These are phyloP conservation scores for Ceratonia siliqua DNA, from an alignment of 306 rosid genomes.

Conservation along the genomic window DNA sequence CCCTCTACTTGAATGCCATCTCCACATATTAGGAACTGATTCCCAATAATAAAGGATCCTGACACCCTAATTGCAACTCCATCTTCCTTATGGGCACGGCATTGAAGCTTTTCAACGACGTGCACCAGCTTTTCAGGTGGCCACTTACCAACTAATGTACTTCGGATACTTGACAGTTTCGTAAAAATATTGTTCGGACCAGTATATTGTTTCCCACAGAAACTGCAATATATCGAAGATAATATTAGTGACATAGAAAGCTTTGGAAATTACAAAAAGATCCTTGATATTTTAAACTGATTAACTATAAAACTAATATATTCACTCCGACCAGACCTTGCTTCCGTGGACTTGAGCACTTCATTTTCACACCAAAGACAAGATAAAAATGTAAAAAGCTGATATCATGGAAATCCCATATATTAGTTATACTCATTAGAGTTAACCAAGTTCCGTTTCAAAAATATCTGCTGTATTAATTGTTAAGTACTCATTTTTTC, in stretches of 20 bases:
- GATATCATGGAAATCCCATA: conserved; percentile 5
- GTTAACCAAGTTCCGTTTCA: background rate
- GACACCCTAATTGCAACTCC: conserved; percentile 91
- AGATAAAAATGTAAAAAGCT: background rate
- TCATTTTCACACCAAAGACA: background rate
- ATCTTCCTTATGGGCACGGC: conserved; percentile 73
- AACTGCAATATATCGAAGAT: conserved; percentile 46
- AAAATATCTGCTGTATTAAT: background rate
- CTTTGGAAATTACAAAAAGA: background rate
- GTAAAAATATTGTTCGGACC: conserved; percentile 66
- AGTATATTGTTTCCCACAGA: conserved; percentile 68
- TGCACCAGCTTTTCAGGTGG: conserved; percentile 92
- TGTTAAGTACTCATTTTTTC: background rate
- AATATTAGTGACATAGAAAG: conserved; percentile 1
- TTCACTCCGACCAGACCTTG: background rate
- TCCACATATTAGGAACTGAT: conserved; percentile 95
- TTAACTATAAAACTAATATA: background rate
- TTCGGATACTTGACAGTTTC: conserved; percentile 61
- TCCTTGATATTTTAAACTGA: background rate
- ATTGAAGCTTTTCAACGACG: conserved; percentile 85
- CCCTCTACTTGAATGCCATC: conserved; percentile 97
- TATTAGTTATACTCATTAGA: background rate
- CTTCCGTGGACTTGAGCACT: background rate
- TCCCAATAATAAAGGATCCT: conserved; percentile 83
- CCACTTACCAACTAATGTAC: conserved; percentile 87